Evolutionary conservation across 1,284 basidiomycete genomes (phyloP), one percentile per base, ranked within the genome.

Genomic region (Exobasidium cylindrosporum): DNA sequence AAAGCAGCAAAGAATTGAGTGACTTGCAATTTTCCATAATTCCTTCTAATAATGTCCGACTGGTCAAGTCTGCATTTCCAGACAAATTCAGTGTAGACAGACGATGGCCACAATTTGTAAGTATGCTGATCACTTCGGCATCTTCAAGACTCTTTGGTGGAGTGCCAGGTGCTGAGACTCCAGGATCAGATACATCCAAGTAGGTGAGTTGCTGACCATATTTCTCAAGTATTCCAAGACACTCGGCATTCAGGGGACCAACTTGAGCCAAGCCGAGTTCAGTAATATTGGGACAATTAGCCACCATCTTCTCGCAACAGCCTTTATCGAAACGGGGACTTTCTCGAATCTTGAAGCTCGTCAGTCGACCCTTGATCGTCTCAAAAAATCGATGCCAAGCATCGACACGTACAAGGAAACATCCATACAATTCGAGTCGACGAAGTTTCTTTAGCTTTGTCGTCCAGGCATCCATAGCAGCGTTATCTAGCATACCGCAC

Each of bases 281-380:
- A 6, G 81, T 84, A 21, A 98, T 81, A 21, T 82, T 81, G 1
- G 84, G 83, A 68, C 89, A 92, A 58, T 84, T 80, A 28, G 83
- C 72, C 17, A 88, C 86, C 44, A 97, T 85, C 2, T 84, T 79
- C 28, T 85, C 76, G 61, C 90, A 82, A 73, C 89, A 91, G 7
- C 85, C 84, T 1, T 87, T 74, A 76, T 95, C 88, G 79, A 98
- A 94, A 5, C 93, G 87, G 2, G 93, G 92, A 65, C 89, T 91
- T 76, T 81, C 74, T 3, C 78, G 89, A 66, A 97, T 87, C 53
- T 89, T 83, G 81, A 97, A 90, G 13, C 84, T 84, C 68, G 86
- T 83, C 4, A 97, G 84, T 1, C 82, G 77, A n/a, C 69, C 58
- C n/a, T 82, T 83, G 52, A 88, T 85, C 0, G 84, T 77, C 49